Evolutionary conservation across 257 asterid genomes (phyloP), one percentile per base, ranked within the genome.

Genomic region (Solanum okadae): DNA sequence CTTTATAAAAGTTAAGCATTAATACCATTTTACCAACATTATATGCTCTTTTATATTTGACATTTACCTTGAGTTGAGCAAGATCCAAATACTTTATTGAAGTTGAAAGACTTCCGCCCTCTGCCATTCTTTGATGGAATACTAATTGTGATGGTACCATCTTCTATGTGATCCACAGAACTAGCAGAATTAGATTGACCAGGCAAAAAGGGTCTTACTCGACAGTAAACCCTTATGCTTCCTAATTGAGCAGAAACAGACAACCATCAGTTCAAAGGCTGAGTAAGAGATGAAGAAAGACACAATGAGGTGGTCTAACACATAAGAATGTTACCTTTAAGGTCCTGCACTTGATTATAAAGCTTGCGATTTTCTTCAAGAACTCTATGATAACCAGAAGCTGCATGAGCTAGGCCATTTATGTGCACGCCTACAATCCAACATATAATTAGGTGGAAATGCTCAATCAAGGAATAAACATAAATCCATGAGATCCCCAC

Each of bases 261-360:
- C 70, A 40, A 88, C 31, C 67, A 10, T 81, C 87, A 79, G 73
- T 88, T 83, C 70, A 63, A 49, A 49, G 44, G 44, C 23, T 82
- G 70, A 49, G 13, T 49, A 29, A 82, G 46, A 82, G 86, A 49
- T 82, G 86, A 52, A 82, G 86, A 49, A 82, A 49, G 86, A 52
- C 13, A 82, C 44, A 29, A 11, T 10, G 71, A 52, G 0, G 2
- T 20, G 70, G 86, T 63, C 73, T 37, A 35, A 25, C 23, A 38
- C 52, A 31, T 72, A 52, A 71, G 81, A 12, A 59, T 31, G 65
- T 88, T 92, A 97, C 99, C 99, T 88, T 95, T 97, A 40, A 97
- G 95, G 91, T 97, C 99, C 90, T 97, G 99, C 88, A 97, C 99
- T 96, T 97, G 98, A 92, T 97, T 97, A 92, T 96, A 97, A 56